Evolutionary conservation across 2,329 filamentous ascomycete genomes (phyloP), one percentile per base, ranked within the genome.

Genomic region (Escovopsis sp.): DNA sequence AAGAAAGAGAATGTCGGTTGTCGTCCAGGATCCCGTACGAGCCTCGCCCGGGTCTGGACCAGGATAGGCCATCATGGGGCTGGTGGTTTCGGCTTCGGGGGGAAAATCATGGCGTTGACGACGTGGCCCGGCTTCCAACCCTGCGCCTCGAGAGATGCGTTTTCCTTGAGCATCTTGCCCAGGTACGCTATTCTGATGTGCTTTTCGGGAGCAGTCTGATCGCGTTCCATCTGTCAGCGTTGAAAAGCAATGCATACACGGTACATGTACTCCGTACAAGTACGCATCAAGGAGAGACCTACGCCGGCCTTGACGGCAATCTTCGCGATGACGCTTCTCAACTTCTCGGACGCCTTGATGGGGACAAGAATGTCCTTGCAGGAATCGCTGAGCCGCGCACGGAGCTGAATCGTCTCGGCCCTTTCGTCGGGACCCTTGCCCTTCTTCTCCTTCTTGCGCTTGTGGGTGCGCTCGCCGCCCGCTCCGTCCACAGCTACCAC

Each of bases 111-210:
- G 16, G 79, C 85, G 52, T 87, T 90, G 36, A 93, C 60, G 25
- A 90, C 64, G 50, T 90, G 70, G 26, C 76, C 80, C 41, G 70
- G 66, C 46, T 76, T 71, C 81, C 83, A 94, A 33, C 79, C 80
- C 46, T 90, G 79, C 3, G 69, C 67, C 31, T 63, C 55, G 14
- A 94, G 61, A 1, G 77, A 67, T 15, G 70, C 53, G 36, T 67
- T 66, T 43, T 88, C 82, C 43, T 76, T 75, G 31, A 94, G 67
- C 34, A 87, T 72, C 51, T 76, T 84, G 45, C 87, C 87, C 56
- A 90, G 68, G 53, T 93, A 92, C 15, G 75, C 77, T 39, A 94
- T 70, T 36, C 74, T 73, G 34, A 94, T 63, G 33, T 65, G 70
- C 41, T 72, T 73, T 31, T 61, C 62, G 7, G 62, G 51, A 2